These are phyloP conservation scores for Ustilago crameri DNA, from an alignment of 1,284 basidiomycete genomes.

Conservation along the genomic window DNA sequence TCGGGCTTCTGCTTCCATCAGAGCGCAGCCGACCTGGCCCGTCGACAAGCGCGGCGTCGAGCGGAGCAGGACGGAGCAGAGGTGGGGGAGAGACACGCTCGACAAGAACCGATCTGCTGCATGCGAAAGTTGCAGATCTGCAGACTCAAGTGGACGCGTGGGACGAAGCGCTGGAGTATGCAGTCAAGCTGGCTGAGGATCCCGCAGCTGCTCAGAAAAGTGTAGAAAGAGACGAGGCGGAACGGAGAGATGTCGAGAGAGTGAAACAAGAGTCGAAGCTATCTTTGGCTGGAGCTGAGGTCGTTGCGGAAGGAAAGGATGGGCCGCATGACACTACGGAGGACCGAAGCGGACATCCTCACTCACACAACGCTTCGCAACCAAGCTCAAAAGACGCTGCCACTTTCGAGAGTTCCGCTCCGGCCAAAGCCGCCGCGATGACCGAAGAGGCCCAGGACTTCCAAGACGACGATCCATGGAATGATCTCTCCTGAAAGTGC, in stretches of 20 bases:
- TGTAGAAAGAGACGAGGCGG: background rate
- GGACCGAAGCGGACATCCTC: background rate
- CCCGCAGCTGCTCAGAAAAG: background rate
- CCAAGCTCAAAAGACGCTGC: background rate
- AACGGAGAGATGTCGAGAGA: background rate
- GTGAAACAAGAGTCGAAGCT: too few relatives aligned
- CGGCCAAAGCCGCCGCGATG: background rate
- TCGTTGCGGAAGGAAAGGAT: too few relatives aligned
- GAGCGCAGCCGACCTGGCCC: slow-evolving; percentile 12
- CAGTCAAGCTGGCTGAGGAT: slow-evolving; percentile 1
- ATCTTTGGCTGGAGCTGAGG: too few relatives aligned
- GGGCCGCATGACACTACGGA: too few relatives aligned
- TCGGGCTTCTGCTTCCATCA: slow-evolving; percentile 26
- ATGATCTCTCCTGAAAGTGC: slow-evolving; percentile 15
- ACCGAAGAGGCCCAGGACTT: slow-evolving; percentile 10
- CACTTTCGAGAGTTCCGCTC: background rate
- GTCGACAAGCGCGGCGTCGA: background rate
- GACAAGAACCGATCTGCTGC: slow-evolving; percentile 37
- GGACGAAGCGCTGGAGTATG: slow-evolving; percentile 17
- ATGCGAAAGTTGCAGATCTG: slow-evolving; percentile 34
- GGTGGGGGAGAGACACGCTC: background rate
- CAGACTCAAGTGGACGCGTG: slow-evolving; percentile 35
- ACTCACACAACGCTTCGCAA: background rate
- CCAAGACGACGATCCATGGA: slow-evolving; percentile 46
- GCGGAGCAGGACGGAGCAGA: background rate